Evolutionary conservation across 2,329 filamentous ascomycete genomes (phyloP), one percentile per base, ranked within the genome.

Genomic region (Cordyceps fumosorosea): DNA sequence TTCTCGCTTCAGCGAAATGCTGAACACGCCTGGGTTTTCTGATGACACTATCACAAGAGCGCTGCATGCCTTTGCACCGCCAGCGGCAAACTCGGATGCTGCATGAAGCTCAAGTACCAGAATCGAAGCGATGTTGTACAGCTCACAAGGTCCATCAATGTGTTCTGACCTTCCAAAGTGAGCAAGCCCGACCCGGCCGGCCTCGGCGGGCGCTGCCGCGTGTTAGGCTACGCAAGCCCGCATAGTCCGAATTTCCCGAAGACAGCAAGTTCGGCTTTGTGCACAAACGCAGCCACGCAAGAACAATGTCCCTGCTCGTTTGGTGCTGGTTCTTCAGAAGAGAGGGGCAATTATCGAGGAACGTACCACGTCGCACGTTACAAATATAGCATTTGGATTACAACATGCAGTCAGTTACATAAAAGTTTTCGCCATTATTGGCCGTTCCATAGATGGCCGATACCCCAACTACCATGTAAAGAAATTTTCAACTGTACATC

Each of bases 41-140:
- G 67, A 71, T 5, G 75, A 78, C 18, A 71, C 76, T 2, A 70
- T 87, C 37, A 78, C 84, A 64, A 72, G 75, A 51, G 83, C 82
- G 14, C 76, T 84, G 26, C 70, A 78, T 3, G 74, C 78, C 6
- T 77, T 85, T 53, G 64, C 66, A 7, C 55, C 64, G 18, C 51
- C 74, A 75, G 63, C 69, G 75, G 40, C 73, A 71, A 11, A 18
- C 71, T 71, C 59, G 1, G 52, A 62, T 32, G 34, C 44, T 5
- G 29, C 42, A 12, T 56, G 53, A 55, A 11, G 18, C 22, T 34
- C 29, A 44, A 58, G 24, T 12, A 20, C 10, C 44, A 50, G 42
- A 12, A 37, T 20, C n/a, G 24, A 18, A 16, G n/a, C 12, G 11
- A 18, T 22, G 20, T 5, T 18, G 5, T 29, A 44, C 16, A 59